Evolutionary conservation across 352 stramenopile species (phyloP).

Genomic region (Globisporangium middletonii): DNA sequence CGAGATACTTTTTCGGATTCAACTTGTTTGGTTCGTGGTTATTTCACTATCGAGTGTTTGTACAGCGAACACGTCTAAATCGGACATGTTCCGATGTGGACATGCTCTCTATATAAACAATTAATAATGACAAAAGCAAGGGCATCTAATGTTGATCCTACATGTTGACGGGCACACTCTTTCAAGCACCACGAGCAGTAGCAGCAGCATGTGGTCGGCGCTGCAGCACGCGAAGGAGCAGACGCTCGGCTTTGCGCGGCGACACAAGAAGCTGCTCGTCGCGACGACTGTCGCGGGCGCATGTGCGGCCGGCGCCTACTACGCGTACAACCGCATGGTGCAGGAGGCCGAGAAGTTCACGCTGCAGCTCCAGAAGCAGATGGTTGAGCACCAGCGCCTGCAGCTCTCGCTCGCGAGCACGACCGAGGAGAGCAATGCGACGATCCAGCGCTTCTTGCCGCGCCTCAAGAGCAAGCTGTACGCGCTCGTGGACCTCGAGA

Average conservation of each 20-base stretch:
- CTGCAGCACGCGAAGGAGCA: conserved; percentile 44
- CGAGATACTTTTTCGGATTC: too few species aligned
- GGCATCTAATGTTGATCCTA: not conserved
- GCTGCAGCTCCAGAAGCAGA: conserved; percentile 60
- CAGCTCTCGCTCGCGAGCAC: conserved; percentile 62
- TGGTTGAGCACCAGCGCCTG: conserved; percentile 71
- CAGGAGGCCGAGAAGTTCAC: conserved; percentile 65
- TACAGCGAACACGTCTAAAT: too few species aligned
- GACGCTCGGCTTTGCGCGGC: conserved; percentile 54
- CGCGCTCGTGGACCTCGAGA: conserved; percentile 58
- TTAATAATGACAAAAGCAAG: too few species aligned
- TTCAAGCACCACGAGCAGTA: not conserved
- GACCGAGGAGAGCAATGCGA: conserved; percentile 70
- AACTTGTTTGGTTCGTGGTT: too few species aligned
- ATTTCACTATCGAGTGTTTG: too few species aligned
- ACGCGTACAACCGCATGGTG: conserved; percentile 57
- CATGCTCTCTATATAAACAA: too few species aligned
- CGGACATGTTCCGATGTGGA: too few species aligned
- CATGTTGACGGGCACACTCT: too few species aligned
- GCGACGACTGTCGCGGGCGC: conserved; percentile 36
- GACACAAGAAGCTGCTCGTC: conserved; percentile 63
- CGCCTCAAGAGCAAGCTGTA: conserved; percentile 57
- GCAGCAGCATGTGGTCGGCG: conserved; percentile 57
- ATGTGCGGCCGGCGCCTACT: conserved; percentile 58
- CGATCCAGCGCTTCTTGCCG: conserved; percentile 70